Evolutionary conservation across 805 yeast species (phyloP), one percentile per base, ranked within the genome.

Genomic region (Pichia pseudocactophila): DNA sequence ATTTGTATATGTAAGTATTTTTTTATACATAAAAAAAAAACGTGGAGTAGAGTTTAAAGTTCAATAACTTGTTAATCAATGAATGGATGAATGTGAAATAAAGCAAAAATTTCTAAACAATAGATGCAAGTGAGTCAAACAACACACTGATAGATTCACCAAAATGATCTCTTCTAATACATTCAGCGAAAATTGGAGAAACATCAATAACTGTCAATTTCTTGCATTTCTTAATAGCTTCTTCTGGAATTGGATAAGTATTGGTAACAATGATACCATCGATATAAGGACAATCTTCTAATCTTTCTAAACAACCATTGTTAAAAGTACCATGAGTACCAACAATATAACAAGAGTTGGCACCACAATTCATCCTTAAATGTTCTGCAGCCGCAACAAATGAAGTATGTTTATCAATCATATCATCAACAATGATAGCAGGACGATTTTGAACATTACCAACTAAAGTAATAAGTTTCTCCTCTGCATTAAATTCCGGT

Each of bases 381-480:
- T 92, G 98, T 66, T 92, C 99, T 28, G 99, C 98, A 34, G 98
- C 98, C 26, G 97, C 90, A 50, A 92, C 83, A 59, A 89, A 90
- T 9, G 95, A 79, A 50, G 82, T 80, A 36, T 96, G 96, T 60
- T 92, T 87, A 61, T 92, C 98, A 55, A 92, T 82, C 94, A 92
- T 86, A 61, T 92, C 99, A 65, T 92, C 99, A 45, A 92, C 71
- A 46, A 92, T 84, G 51, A 92, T 85, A 16, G 97, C 97, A 7
- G 95, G 84, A 63, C 85, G 85, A 53, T 79, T 82, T 51, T 84
- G 79, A 39, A 92, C 98, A 60, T 90, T 94, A 48, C 99, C 99
- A 36, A 92, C 99, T 43, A 92, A 72, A 12, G 98, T 92, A 59
- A 92, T 92, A 56, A 90, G 74, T 63, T 87, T 89, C 63, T 90